Evolutionary conservation across 352 stramenopile genomes (phyloP).

Genomic region (Blastocystis sp.): DNA sequence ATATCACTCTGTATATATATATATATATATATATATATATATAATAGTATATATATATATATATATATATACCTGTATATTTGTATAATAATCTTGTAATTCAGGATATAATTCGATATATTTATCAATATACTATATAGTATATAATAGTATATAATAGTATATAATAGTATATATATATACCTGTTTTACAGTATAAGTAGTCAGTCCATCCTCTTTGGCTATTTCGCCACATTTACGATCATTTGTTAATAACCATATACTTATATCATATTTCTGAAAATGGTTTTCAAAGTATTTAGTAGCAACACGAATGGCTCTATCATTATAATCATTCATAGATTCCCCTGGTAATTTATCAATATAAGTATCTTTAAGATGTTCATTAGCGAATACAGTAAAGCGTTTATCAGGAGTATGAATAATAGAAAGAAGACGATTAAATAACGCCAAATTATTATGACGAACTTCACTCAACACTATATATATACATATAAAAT

Average conservation of each 20-base stretch:
- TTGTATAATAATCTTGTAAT: not conserved
- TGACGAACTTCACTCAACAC: slow-evolving; percentile 57
- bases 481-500: too few relatives aligned
- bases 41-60: too few relatives aligned
- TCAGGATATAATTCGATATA: not conserved
- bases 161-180: slow-evolving; percentile 5
- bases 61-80: not conserved
- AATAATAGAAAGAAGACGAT: slow-evolving; percentile 60
- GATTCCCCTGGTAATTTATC: slow-evolving; percentile 43
- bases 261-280: slow-evolving; percentile 46
- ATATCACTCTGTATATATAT: not conserved
- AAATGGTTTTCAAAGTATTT: slow-evolving; percentile 53
- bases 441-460: slow-evolving; percentile 65
- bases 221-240: slow-evolving; percentile 34
- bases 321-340: slow-evolving; percentile 59
- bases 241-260: slow-evolving; percentile 32
- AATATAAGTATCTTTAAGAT: slow-evolving; percentile 56
- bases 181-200: slow-evolving; percentile 10
- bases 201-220: slow-evolving; percentile 14
- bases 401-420: slow-evolving; percentile 52
- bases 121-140: slow-evolving; percentile 1
- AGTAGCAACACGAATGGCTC: slow-evolving; percentile 56
- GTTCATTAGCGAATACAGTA: slow-evolving; percentile 73
- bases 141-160: slow-evolving; percentile 5
- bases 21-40: not conserved